phyloP scores from a whole-genome alignment of 2,329 filamentous ascomycete genomes.

The Paramyrothecium sp. region DNA sequence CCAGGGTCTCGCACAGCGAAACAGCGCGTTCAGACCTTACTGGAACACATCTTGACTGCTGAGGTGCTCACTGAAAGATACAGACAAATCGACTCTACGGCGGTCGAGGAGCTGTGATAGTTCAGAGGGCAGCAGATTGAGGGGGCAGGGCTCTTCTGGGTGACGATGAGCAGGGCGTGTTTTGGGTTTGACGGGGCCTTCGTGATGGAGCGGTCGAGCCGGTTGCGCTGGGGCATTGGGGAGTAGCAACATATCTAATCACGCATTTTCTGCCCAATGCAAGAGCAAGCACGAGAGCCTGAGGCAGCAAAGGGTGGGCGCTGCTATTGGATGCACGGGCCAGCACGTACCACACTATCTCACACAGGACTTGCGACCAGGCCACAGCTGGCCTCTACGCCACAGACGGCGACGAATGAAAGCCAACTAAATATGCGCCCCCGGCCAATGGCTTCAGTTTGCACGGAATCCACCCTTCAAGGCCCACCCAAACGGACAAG shows the following conservation, averaged over 20 bases:
- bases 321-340: conserved; percentile 13
- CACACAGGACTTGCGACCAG: neutral
- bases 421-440: too few species aligned
- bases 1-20: neutral
- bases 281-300: conserved; percentile 16
- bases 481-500: too few species aligned
- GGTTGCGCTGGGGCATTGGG: conserved; percentile 17
- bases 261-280: conserved; percentile 16
- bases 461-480: too few species aligned
- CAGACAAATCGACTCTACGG: neutral
- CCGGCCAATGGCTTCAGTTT: too few species aligned
- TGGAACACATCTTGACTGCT: neutral
- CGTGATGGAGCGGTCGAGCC: conserved; percentile 15
- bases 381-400: conserved; percentile 9
- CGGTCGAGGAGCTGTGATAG: neutral
- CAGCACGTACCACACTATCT: neutral
- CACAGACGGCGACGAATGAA: conserved; percentile 16
- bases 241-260: conserved; percentile 23
- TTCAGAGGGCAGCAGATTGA: neutral
- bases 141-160: neutral
- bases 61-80: neutral
- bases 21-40: neutral
- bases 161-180: neutral
- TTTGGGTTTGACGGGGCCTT: conserved; percentile 14
- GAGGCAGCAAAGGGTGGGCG: conserved; percentile 13